Evolutionary conservation across 768 basidiomycete genomes (phyloP).

Genomic region (Kwoniella newhampshirensis): DNA sequence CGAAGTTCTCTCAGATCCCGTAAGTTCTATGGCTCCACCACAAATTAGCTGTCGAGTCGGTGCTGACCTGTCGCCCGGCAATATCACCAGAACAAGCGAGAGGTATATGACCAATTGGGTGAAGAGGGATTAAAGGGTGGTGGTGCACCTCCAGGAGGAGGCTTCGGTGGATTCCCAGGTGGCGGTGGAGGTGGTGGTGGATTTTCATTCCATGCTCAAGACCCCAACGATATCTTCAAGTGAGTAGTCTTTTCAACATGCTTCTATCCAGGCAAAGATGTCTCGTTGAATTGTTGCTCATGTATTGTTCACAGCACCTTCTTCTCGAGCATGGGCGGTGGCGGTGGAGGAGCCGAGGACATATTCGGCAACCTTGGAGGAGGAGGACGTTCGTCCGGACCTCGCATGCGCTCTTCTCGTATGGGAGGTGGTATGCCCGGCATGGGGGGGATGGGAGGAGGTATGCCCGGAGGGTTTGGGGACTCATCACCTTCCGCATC

Average conservation of each 20-base stretch:
- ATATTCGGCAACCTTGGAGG: conserved; percentile 47
- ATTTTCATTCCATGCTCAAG: conserved; percentile 68
- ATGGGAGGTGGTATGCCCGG: conserved; percentile 44
- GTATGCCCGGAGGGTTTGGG: conserved; percentile 49
- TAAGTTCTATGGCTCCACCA: conserved; percentile 24
- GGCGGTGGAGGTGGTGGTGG: conserved; percentile 54
- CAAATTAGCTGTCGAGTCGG: not conserved
- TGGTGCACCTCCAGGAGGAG: conserved; percentile 55
- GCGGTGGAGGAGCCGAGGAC: conserved; percentile 58
- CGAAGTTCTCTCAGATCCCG: conserved; percentile 79
- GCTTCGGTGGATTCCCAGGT: conserved; percentile 53
- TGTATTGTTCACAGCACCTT: conserved; percentile 26
- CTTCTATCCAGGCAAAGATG: too few species aligned
- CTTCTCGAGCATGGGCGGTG: conserved; percentile 47
- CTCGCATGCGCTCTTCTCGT: conserved; percentile 36
- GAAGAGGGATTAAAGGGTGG: conserved; percentile 86
- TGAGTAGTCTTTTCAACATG: conserved; percentile 56
- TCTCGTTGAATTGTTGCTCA: conserved; percentile 16
- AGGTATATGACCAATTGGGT: conserved; percentile 82
- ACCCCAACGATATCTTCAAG: conserved; percentile 88
- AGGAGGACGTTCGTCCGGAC: conserved; percentile 33
- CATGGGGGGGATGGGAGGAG: conserved; percentile 42
- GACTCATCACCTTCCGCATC: conserved; percentile 55
- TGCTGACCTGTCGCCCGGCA: not conserved
- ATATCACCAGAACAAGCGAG: conserved; percentile 52